Evolutionary conservation across 345 rosid genomes (phyloP).

Genomic region (rapeseed (Brassica napus)): Da-Ae NC_063439.1:5317501-5318000

Average conservation of each 20-base stretch:
- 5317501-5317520: not conserved
- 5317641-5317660: not conserved
- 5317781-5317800: slow-evolving; percentile 25
- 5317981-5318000: slow-evolving; percentile 56
- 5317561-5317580: not conserved
- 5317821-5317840: slow-evolving; percentile 48
- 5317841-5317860: slow-evolving; percentile 70
- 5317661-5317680: not conserved
- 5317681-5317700: slow-evolving; percentile 29
- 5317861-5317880: slow-evolving; percentile 76
- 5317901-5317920: slow-evolving; percentile 49
- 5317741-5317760: not conserved
- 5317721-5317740: slow-evolving; percentile 5
- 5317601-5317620: not conserved
- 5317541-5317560: not conserved
- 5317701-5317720: slow-evolving; percentile 32
- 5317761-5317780: not conserved
- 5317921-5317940: slow-evolving; percentile 52
- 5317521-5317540: not conserved
- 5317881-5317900: slow-evolving; percentile 89
- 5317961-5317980: slow-evolving; percentile 57
- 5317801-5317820: slow-evolving; percentile 21
- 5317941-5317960: slow-evolving; percentile 67
- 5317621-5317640: not conserved
- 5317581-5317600: slow-evolving; percentile 27